Conservation (phyloP, 2,329 filamentous ascomycete species). For the Monilinia vaccinii-corymbosi region DNA sequence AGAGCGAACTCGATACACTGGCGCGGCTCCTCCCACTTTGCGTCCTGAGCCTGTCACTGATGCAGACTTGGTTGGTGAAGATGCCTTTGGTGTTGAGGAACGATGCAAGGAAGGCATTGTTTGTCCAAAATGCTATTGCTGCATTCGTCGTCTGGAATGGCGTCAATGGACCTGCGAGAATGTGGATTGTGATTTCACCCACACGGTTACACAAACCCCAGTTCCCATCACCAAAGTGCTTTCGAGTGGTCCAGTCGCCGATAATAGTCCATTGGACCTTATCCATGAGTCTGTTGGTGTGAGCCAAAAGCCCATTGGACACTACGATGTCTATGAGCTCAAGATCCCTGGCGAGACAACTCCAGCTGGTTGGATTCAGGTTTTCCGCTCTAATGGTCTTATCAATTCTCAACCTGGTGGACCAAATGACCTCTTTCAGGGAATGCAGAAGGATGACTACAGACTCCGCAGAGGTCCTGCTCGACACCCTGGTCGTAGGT, state of each 20-base stretch:
- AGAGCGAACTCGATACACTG: conserved; percentile 37
- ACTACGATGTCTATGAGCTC: conserved; percentile 33
- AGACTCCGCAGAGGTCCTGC: conserved; percentile 28
- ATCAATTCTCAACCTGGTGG: conserved; percentile 44
- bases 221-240: conserved; percentile 15
- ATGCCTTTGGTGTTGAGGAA: conserved; percentile 38
- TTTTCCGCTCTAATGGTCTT: background rate
- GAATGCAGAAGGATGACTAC: conserved; percentile 37
- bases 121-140: conserved; percentile 54
- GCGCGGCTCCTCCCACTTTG: conserved; percentile 31
- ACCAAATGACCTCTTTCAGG: conserved; percentile 50
- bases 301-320: conserved; percentile 17
- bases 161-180: conserved; percentile 51
- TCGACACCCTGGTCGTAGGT: conserved; percentile 29
- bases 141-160: conserved; percentile 50
- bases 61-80: conserved; percentile 24
- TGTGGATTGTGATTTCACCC: conserved; percentile 38
- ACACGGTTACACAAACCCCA: conserved; percentile 16
- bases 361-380: background rate
- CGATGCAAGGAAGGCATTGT: conserved; percentile 54
- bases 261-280: background rate
- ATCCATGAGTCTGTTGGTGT: background rate
- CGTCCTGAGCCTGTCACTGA: conserved; percentile 33
- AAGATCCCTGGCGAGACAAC: conserved; percentile 36
- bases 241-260: background rate